Evolutionary conservation across 176 grass and related monocot species (phyloP), one percentile per base, ranked within the genome.

Genomic region (Oryza glumipatula): DNA sequence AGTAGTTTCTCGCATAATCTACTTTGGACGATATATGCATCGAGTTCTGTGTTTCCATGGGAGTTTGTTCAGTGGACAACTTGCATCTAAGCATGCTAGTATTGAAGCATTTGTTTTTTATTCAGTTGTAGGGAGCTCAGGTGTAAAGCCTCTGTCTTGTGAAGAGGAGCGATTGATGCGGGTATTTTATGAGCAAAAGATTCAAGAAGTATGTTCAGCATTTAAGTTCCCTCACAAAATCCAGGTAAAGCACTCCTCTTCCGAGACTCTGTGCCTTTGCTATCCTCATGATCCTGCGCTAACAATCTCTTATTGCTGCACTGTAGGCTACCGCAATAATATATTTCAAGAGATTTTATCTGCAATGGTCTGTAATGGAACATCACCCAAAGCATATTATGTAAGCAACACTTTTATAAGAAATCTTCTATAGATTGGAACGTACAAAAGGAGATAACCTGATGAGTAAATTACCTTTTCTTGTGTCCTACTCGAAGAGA

Each of bases 311-410:
- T 26, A 13, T 49, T 84, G 28, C 12, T 77, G 16, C 26, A 74
- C 82, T 89, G 70, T 88, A 95, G 96, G 93, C 96, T 80, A 95
- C 96, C 21, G 91, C 96, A 22, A 95, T 98, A 86, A 92, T 92
- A 74, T 95, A 98, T 85, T 98, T 98, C 84, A 98, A 98, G 88
- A 92, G 96, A 91, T 98, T 98, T 72, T 98, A 94, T 86, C 70
- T 98, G 68, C 89, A 90, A 21, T 95, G 91, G 93, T 98, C 96
- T 79, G 89, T 98, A 65, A 98, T 98, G 96, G 89, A 95, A 66
- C 96, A 98, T 90, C 96, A 98, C 23, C 96, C 96, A 17, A 95
- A 98, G 85, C 88, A 92, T 90, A 98, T 98, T 47, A 98, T 98
- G 96, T 98, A 94, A 95, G 93, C 48, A 39, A 36, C 76, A 48